phyloP scores from a whole-genome alignment of 306 rosid genomes.

The Prunus fruticosa region DNA sequence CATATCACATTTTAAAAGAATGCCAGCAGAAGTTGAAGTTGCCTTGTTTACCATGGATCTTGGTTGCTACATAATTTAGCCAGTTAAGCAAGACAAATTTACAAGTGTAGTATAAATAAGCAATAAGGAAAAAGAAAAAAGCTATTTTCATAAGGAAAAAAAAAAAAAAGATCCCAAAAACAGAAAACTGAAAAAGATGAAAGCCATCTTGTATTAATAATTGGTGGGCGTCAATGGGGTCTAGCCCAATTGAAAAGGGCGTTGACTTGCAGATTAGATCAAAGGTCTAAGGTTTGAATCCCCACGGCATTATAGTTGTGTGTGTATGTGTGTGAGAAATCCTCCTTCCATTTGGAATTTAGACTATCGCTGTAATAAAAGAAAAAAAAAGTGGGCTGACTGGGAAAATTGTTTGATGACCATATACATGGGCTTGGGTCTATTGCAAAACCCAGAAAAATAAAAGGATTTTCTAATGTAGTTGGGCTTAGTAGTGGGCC shows the following conservation, averaged over 20 bases:
- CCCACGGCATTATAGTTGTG: too few relatives aligned
- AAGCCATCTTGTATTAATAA: too few relatives aligned
- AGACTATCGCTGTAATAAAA: accelerated
- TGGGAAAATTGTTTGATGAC: not conserved
- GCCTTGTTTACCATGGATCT: not conserved
- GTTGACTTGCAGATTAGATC: too few relatives aligned
- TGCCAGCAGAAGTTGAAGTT: not conserved
- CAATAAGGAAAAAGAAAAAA: too few relatives aligned
- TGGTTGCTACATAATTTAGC: not conserved
- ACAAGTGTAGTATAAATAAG: too few relatives aligned
- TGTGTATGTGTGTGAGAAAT: not conserved
- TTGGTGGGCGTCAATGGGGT: not conserved
- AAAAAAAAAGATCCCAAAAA: too few relatives aligned
- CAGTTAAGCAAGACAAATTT: too few relatives aligned
- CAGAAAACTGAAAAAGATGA: too few relatives aligned
- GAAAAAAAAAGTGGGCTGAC: not conserved
- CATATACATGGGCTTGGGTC: not conserved
- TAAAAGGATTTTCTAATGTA: not conserved
- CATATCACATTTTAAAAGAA: not conserved
- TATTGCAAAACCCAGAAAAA: not conserved
- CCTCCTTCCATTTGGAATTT: accelerated
- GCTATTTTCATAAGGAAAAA: too few relatives aligned
- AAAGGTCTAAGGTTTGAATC: too few relatives aligned
- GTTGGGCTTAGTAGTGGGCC: not conserved
- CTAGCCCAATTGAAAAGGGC: too few relatives aligned